phyloP scores from a whole-genome alignment of 139 green algal species.

The Yamagishiella unicocca region DNA sequence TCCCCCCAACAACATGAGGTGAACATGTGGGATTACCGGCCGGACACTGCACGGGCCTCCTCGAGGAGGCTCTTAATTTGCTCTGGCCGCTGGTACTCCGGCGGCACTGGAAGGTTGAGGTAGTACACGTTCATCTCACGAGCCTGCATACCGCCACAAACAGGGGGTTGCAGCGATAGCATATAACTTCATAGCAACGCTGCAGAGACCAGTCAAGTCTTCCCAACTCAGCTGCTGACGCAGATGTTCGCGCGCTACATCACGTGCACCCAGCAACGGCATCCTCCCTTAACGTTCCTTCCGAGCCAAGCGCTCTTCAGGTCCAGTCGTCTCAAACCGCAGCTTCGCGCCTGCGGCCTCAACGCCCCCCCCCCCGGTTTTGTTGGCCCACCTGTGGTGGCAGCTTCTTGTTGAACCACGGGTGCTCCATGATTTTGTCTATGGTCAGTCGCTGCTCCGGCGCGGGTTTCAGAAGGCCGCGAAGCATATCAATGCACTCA shows the following conservation, averaged over 20 bases:
- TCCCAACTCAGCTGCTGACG: too few relatives aligned
- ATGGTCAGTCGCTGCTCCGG: conserved; percentile 66
- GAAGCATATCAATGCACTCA: conserved; percentile 73
- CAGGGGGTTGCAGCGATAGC: too few relatives aligned
- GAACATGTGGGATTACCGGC: not conserved
- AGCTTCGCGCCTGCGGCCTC: too few relatives aligned
- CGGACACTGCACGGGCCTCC: conserved; percentile 27
- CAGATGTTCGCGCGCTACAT: too few relatives aligned
- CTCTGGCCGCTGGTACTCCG: conserved; percentile 59
- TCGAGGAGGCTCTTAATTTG: conserved; percentile 53
- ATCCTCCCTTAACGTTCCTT: too few relatives aligned
- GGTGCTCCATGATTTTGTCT: conserved; percentile 72
- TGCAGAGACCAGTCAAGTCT: too few relatives aligned
- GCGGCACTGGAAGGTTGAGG: conserved; percentile 54
- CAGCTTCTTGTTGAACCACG: conserved; percentile 86
- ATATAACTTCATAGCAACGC: too few relatives aligned
- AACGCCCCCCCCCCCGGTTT: too few relatives aligned
- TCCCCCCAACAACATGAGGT: too few relatives aligned
- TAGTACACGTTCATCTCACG: conserved; percentile 66
- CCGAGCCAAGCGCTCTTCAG: too few relatives aligned
- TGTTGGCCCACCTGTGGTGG: conserved; percentile 60
- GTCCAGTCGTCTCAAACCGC: too few relatives aligned
- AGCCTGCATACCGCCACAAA: not conserved
- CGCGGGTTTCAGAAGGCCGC: conserved; percentile 61
- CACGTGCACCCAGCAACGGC: too few relatives aligned